Evolutionary conservation across 2,329 filamentous ascomycete genomes (phyloP).

Genomic region (Trichoderma simmonsii): DNA sequence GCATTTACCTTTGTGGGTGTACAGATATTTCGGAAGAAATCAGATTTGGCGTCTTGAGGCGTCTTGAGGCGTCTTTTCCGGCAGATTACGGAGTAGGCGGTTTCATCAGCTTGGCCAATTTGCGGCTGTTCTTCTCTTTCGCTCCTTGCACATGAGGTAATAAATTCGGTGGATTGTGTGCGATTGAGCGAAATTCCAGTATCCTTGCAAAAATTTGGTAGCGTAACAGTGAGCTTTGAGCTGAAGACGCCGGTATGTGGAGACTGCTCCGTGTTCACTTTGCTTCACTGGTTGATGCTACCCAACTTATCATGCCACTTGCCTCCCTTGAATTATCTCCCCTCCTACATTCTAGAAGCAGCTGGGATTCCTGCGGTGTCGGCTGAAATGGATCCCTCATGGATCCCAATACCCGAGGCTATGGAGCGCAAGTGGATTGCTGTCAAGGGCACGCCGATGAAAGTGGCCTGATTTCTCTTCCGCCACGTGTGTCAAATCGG

Average conservation of each 20-base stretch:
- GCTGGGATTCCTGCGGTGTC: neutral
- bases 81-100: neutral
- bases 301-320: neutral
- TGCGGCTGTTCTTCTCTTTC: neutral
- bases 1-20: neutral
- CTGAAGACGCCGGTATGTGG: neutral
- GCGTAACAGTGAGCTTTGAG: neutral
- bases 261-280: neutral
- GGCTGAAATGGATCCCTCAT: constrained; percentile 8
- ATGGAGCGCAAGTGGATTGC: neutral
- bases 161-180: neutral
- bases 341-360: neutral
- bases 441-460: neutral
- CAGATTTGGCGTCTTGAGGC: neutral
- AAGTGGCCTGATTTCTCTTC: constrained; percentile 12
- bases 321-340: neutral
- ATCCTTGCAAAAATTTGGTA: neutral
- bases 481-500: constrained; percentile 1
- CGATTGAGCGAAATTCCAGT: neutral
- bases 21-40: neutral
- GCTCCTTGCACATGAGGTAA: neutral
- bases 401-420: neutral
- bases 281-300: neutral
- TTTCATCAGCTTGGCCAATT: neutral
- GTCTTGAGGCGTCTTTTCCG: neutral